Base-by-base conservation (phyloP, 345 rosid genomes). In the Nephelium lappaceum region DNA sequence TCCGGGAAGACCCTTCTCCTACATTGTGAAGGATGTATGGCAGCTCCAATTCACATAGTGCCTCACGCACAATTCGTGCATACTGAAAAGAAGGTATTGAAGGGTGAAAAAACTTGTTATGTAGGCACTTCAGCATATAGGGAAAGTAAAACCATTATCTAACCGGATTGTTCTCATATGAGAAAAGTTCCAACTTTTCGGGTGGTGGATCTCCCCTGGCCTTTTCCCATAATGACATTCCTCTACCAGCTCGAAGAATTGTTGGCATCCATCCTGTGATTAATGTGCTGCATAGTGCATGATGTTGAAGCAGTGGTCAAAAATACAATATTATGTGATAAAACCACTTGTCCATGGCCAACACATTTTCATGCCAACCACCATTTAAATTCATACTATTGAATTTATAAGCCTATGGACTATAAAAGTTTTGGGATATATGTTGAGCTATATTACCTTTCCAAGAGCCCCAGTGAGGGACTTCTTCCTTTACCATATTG, bases 221-320 rank as follows among this genome's bases (percentile, higher is more conserved):
- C 81, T 87, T 92, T 73, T 89, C 95, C 96, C 95, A 90, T 23
- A 90, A 69, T 55, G 85, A 85, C 95, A 90, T 92, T 75, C 97
- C 98, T 86, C 95, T 88, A 43, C 96, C 97, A 11, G 96, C 97
- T 79, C 98, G 88, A 70, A 92, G 87, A 86, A 91, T 83, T 53
- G 96, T 92, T 36, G 96, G 98, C 91, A 93, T 86, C 98, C 98
- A 93, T 78, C 98, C 96, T 0, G 95, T 92, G 71, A 93, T 65
- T 82, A 92, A 85, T 75, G 98, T 93, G 84, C 96, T 93, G 89
- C 73, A 75, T 2, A 65, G 58, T 5, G 42, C 73, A 41, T 64
- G 10, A 66, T 21, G 63, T 53, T 73, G 47, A 38, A 39, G 27
- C 18, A 58, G 70, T 18, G 4, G 19, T 51, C 53, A 16, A 43